Evolutionary conservation across 1,139 yeast species (phyloP).

Genomic region (Barnettozyma hawaiiensis): DNA sequence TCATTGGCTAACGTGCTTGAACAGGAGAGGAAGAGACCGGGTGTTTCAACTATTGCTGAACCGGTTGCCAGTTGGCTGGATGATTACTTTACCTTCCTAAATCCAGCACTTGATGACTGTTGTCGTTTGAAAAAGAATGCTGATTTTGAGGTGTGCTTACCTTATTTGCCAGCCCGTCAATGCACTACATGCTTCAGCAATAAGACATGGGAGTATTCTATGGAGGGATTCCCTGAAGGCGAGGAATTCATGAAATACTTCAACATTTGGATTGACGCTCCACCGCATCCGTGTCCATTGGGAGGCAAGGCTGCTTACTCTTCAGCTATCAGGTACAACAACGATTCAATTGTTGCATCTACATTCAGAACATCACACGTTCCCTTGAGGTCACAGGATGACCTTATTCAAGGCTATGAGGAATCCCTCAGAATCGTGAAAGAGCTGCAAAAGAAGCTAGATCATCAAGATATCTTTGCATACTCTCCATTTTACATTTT

Average conservation of each 20-base stretch:
- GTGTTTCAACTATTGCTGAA: constrained; percentile 61
- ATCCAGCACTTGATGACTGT: constrained; percentile 82
- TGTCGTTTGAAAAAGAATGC: constrained; percentile 59
- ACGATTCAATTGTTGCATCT: constrained; percentile 47
- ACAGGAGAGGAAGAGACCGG: constrained; percentile 70
- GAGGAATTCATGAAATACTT: constrained; percentile 68
- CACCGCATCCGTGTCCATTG: constrained; percentile 88
- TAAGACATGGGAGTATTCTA: constrained; percentile 61
- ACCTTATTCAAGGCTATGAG: constrained; percentile 74
- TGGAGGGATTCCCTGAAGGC: constrained; percentile 83
- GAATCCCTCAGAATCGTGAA: constrained; percentile 66
- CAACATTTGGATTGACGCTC: constrained; percentile 74
- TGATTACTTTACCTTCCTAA: constrained; percentile 80
- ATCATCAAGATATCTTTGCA: constrained; percentile 62
- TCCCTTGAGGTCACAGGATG: constrained; percentile 77
- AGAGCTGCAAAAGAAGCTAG: constrained; percentile 43
- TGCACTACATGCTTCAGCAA: constrained; percentile 67
- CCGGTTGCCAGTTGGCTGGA: constrained; percentile 93
- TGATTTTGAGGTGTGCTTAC: constrained; percentile 53
- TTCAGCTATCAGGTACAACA: constrained; percentile 45
- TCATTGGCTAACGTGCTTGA: constrained; percentile 82
- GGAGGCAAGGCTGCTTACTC: constrained; percentile 95
- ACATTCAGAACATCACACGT: constrained; percentile 75
- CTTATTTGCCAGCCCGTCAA: constrained; percentile 61
- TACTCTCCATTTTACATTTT: constrained; percentile 90